Evolutionary conservation across 2,329 filamentous ascomycete genomes (phyloP), one percentile per base, ranked within the genome.

Genomic region (Clarireedia hainanense): DNA sequence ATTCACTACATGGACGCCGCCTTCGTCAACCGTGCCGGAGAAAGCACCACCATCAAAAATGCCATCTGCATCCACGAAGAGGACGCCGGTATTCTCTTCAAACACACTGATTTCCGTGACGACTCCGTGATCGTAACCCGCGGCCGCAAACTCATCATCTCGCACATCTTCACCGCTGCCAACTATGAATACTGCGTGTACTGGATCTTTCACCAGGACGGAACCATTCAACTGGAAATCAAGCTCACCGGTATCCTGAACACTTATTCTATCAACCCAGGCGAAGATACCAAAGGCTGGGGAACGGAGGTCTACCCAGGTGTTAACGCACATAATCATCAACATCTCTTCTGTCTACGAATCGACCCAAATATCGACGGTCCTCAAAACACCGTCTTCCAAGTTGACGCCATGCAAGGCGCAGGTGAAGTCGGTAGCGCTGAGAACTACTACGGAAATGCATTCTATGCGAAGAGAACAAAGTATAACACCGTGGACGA

Each of bases 41-140:
- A 81, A n/a, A 76, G 88, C 27, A 83, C 84, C 4, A 87, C 84
- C 1, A 90, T 96, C 75, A 92, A 95, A 76, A 96, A 96, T 67
- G 91, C 91, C 39, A 87, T 96, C 63, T 96, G 91, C 71, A 91
- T 96, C 62, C 91, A 96, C 72, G 91, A 96, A 70, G 91, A 96
- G 73, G 91, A 96, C 62, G 82, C 83, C 2, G 91, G 91, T 5
- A 94, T 96, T 57, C 76, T 96, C 0, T 96, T 95, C 81, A 96
- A 96, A 74, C 89, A 95, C 73, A 91, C 84, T 15, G 91, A 96
- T 72, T 96, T 96, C 80, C 82, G 91, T 39, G 91, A 96, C 67
- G 87, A 94, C 45, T 92, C 88, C 0, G 82, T 85, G 54, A 89
- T 94, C 9, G 88, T 95, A 4, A 96, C 91, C 0, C 85, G 91